Evolutionary conservation across 495 filamentous ascomycete species (phyloP), one percentile per base, ranked within the genome.

Genomic region (Friedmanniomyces endolithicus): DNA sequence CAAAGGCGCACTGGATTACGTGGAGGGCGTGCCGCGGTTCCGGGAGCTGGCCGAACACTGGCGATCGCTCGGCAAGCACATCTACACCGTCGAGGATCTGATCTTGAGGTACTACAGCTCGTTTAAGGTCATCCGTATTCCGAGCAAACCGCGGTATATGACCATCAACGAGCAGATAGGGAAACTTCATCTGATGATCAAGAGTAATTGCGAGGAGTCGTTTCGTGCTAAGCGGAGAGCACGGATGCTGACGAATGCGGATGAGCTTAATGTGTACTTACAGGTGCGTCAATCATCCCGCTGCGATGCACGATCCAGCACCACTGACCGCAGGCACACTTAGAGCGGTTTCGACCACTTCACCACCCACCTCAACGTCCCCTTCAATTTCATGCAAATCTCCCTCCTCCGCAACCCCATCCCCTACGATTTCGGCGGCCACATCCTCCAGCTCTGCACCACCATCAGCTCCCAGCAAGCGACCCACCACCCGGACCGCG

Each of bases 321-420:
- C 37, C 37, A 41, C 27, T 31, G 27, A 31, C 27, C 27, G 4
- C 27, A 9, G 27, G 27, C 27, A 4, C 9, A 9, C 27, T 31
- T 22, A 47, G 53, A 65, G 63, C 17, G 79, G 74, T 0, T 81
- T 77, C 51, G 72, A 78, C 31, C 79, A 83, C 57, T 83, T 83
- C 52, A 69, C 78, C 0, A 63, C 63, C 1, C 60, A 71, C 40
- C 68, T 77, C 3, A 68, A 79, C 47, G 64, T 57, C 6, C 76
- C 79, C 0, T 82, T 82, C 53, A 72, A 82, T 58, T 79, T 82
- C 55, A 71, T 79, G 23, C 62, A 73, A 52, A 71, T 69, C 16
- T 70, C 76, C 2, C 66, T 75, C 12, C 64, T 63, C 12, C 67
- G 70, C 25, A 75, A 71, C 43, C 72, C 72, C 2, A 71, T 75